A percentile compares a stretch with the other conserved stretches of the same genome.
Conservation (phyloP, 768 basidiomycete genomes). For the Mycena galericulata region DNA sequence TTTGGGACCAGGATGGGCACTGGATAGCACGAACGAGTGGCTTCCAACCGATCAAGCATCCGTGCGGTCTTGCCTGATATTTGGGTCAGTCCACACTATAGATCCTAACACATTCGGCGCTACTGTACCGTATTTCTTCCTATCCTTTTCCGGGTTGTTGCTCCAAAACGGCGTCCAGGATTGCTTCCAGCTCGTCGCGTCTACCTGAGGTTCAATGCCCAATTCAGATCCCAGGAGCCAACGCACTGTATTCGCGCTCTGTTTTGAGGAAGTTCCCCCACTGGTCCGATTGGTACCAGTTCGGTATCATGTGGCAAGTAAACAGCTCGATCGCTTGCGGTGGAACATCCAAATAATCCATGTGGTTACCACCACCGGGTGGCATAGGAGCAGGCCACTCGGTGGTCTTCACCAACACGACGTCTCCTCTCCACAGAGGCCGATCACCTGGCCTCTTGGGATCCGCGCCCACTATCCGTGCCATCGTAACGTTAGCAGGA, state of each 20-base stretch:
- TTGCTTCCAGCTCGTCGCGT: no score
- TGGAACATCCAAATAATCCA: conserved; percentile 16
- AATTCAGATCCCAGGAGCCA: not conserved
- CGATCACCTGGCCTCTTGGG: conserved; percentile 9
- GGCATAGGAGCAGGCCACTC: conserved; percentile 10
- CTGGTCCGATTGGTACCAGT: conserved; percentile 15
- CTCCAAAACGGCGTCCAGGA: no score
- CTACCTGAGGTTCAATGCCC: not conserved
- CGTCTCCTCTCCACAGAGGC: conserved; percentile 22
- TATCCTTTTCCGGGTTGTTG: not conserved
- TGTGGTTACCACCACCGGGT: not conserved
- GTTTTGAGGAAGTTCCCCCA: conserved; percentile 4
- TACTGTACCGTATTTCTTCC: conserved; percentile 12
- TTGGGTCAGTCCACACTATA: not conserved
- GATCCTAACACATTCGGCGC: not conserved
- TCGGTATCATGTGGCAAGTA: not conserved
- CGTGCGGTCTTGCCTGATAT: conserved; percentile 6
- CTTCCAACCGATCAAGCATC: not conserved
- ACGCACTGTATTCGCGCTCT: conserved; percentile 8
- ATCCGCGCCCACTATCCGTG: conserved; percentile 7
- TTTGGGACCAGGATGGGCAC: not conserved
- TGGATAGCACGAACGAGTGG: not conserved
- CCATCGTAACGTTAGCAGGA: conserved; percentile 15
- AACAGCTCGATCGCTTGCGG: not conserved
- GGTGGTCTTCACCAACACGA: conserved; percentile 10